A percentile compares a stretch with the other conserved stretches of the same genome.
Evolutionary conservation across 2,329 filamentous ascomycete species (phyloP).

Genomic region (Ophiostoma sp.): DNA sequence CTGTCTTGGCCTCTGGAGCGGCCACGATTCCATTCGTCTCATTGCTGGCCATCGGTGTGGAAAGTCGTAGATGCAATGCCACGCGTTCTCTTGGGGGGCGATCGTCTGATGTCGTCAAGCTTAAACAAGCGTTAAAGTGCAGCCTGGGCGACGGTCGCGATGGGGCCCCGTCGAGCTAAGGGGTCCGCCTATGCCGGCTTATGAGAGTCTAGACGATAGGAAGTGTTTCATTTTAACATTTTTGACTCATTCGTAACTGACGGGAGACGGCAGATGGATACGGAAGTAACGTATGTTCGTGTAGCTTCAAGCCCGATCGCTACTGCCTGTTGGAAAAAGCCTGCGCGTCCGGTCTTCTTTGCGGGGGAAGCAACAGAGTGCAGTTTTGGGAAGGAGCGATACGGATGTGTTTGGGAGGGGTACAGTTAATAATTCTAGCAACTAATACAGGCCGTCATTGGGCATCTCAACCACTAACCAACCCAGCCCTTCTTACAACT

Average conservation of each 20-base stretch:
- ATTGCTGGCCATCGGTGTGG: not conserved
- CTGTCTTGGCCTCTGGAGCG: not conserved
- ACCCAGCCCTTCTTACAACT: not conserved
- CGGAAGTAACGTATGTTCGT: not conserved
- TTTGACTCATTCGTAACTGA: not conserved
- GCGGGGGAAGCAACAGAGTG: not conserved
- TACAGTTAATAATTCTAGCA: not conserved
- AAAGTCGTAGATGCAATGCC: not conserved
- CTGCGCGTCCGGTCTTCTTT: slow-evolving; percentile 28
- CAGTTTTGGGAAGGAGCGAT: slow-evolving; percentile 13
- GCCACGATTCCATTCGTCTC: not conserved
- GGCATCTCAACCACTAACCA: not conserved
- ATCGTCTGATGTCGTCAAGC: not conserved
- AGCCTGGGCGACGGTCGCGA: not conserved
- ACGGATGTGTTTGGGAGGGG: not conserved
- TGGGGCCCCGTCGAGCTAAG: not conserved
- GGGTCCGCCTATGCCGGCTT: not conserved
- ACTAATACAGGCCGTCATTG: not conserved
- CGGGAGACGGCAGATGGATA: not conserved
- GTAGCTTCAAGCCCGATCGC: not conserved
- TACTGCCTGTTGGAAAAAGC: slow-evolving; percentile 2
- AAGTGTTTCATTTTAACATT: not conserved
- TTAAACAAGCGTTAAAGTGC: not conserved
- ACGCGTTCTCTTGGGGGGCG: not conserved
- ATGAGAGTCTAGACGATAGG: not conserved